Conservation (phyloP, 2,329 filamentous ascomycete genomes). For the Colletotrichum aenigma region DNA sequence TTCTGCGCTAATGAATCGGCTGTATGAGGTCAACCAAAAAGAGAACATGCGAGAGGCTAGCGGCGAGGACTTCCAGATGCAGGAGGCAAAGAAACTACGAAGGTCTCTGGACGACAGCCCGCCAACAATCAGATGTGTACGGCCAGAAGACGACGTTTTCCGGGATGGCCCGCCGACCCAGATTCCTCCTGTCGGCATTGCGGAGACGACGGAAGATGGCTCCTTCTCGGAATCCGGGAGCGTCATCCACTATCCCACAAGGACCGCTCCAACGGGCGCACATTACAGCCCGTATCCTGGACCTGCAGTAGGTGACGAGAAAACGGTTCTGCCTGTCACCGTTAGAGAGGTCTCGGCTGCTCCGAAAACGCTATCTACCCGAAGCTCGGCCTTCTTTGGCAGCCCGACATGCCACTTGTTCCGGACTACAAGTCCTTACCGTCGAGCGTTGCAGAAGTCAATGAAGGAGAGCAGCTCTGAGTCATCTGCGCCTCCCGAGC, state of each 20-base stretch:
- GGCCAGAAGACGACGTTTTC: slow-evolving; percentile 37
- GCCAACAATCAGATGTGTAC: slow-evolving; percentile 34
- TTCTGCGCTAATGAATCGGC: slow-evolving; percentile 65
- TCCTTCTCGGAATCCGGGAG: background rate
- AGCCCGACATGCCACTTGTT: slow-evolving; percentile 57
- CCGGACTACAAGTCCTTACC: slow-evolving; percentile 59
- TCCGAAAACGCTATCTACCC: slow-evolving; percentile 38
- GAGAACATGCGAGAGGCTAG: background rate
- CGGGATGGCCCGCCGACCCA: slow-evolving; percentile 12
- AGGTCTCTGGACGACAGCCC: background rate
- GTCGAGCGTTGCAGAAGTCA: slow-evolving; percentile 52
- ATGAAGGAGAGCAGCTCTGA: slow-evolving; percentile 37
- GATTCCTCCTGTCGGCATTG: background rate
- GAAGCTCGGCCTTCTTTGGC: slow-evolving; percentile 55
- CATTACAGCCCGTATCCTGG: background rate
- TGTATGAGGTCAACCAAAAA: slow-evolving; percentile 42
- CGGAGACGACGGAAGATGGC: background rate
- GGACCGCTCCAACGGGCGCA: background rate
- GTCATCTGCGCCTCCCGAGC: slow-evolving; percentile 23
- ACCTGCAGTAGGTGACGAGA: background rate
- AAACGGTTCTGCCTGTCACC: background rate
- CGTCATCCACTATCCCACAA: background rate
- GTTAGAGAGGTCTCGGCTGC: slow-evolving; percentile 19
- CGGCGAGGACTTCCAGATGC: background rate
- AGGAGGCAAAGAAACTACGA: background rate